These are phyloP conservation scores for Scenedesmus sp. DNA, from an alignment of 163 green algal species.

Conservation along the genomic window DNA sequence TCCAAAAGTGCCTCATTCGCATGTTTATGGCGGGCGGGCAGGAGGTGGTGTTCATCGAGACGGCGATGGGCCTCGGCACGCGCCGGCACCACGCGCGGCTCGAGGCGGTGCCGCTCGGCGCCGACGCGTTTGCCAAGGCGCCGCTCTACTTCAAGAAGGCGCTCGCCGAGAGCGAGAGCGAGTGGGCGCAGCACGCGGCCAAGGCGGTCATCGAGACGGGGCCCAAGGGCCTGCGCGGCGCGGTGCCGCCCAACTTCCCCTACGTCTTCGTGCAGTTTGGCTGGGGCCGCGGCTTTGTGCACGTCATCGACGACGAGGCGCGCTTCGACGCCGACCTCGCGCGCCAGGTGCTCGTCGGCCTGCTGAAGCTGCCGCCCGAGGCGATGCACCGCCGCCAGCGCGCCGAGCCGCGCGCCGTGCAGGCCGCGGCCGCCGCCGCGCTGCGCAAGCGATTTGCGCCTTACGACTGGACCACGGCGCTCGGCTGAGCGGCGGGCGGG, in stretches of 20 bases:
- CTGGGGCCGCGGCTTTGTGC: conserved; percentile 83
- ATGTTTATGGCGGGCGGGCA: conserved; percentile 78
- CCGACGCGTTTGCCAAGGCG: conserved; percentile 25
- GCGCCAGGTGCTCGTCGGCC: conserved; percentile 69
- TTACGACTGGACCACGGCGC: conserved; percentile 57
- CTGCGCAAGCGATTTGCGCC: conserved; percentile 55
- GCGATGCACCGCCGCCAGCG: conserved; percentile 63
- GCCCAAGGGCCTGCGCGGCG: conserved; percentile 87
- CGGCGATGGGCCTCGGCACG: conserved; percentile 71
- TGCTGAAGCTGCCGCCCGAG: conserved; percentile 75
- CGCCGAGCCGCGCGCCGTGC: conserved; percentile 6
- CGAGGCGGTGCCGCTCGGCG: conserved; percentile 84
- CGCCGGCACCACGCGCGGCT: conserved; percentile 80
- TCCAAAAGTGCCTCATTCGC: conserved; percentile 97
- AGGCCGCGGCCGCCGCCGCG: conserved; percentile 15
- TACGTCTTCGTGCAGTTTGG: conserved; percentile 96
- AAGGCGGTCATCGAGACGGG: conserved; percentile 95
- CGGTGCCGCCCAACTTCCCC: conserved; percentile 94
- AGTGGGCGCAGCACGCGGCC: conserved; percentile 94
- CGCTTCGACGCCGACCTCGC: conserved; percentile 85
- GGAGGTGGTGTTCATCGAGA: conserved; percentile 93
- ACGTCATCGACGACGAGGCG: conserved; percentile 95
- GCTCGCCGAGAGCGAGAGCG: conserved; percentile 88
- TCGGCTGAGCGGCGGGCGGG: conserved; percentile 26
- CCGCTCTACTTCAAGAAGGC: conserved; percentile 89